Evolutionary conservation across 176 grass and related monocot species (phyloP).

Genomic region (Oryza rufipogon): DNA sequence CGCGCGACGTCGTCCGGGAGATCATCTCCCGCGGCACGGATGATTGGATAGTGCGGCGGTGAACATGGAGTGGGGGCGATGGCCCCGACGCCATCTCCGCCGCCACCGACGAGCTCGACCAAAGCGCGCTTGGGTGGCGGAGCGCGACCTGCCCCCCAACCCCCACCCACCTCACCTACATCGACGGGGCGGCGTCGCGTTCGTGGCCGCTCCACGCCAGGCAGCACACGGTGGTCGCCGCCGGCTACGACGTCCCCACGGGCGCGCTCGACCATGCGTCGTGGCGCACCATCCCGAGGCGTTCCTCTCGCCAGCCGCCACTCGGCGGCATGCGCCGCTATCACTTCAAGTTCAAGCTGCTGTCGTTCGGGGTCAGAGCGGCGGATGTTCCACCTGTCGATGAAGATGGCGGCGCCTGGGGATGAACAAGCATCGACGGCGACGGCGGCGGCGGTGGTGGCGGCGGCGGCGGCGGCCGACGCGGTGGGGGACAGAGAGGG

Average conservation of each 20-base stretch:
- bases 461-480: no score
- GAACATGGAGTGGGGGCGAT: conserved; percentile 60
- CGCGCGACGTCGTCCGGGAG: conserved; percentile 58
- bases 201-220: conserved; percentile 57
- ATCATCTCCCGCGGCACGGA: conserved; percentile 57
- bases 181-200: no score
- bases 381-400: conserved; percentile 61
- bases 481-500: no score
- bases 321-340: conserved; percentile 21
- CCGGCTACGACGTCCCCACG: conserved; percentile 61
- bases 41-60: conserved; percentile 36
- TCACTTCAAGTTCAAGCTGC: conserved; percentile 64
- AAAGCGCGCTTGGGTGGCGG: conserved; percentile 35
- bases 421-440: no score
- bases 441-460: no score
- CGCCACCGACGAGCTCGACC: conserved; percentile 59
- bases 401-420: conserved; percentile 43
- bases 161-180: no score
- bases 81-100: conserved; percentile 20
- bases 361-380: conserved; percentile 65
- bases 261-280: conserved; percentile 55
- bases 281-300: conserved; percentile 53
- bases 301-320: conserved; percentile 36
- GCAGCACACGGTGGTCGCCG: conserved; percentile 34
- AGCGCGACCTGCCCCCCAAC: no score